Evolutionary conservation across 331 rosid species (phyloP).

Genomic region (Stylosanthes scabra): DNA sequence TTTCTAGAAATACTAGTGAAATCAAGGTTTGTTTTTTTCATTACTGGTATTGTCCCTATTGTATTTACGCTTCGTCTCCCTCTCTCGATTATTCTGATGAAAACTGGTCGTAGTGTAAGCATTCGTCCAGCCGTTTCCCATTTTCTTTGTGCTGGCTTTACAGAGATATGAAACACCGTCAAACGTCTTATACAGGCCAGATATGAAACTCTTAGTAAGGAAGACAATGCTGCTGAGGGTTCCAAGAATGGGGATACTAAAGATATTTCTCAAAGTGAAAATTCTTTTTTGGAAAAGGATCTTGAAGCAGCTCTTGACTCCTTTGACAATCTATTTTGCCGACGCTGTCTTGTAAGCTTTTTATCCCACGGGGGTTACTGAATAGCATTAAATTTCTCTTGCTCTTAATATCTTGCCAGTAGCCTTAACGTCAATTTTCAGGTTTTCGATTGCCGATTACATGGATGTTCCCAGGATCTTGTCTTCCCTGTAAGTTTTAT

Average conservation of each 20-base stretch:
- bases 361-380: slow-evolving; percentile 20
- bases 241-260: slow-evolving; percentile 58
- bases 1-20: slow-evolving; percentile 78
- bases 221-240: slow-evolving; percentile 59
- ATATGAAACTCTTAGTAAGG: slow-evolving; percentile 63
- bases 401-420: slow-evolving; percentile 35
- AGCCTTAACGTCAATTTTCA: slow-evolving; percentile 44
- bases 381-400: slow-evolving; percentile 24
- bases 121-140: slow-evolving; percentile 91
- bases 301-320: slow-evolving; percentile 98
- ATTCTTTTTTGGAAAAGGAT: slow-evolving; percentile 84
- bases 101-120: slow-evolving; percentile 79
- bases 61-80: slow-evolving; percentile 36
- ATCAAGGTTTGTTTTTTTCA: slow-evolving; percentile 67
- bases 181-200: slow-evolving; percentile 99
- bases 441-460: slow-evolving; percentile 97
- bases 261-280: slow-evolving; percentile 63
- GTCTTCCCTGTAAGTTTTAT: slow-evolving; percentile 83
- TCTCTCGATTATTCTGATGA: slow-evolving; percentile 54
- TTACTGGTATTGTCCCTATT: background rate
- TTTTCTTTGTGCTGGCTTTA: slow-evolving; percentile 92
- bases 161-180: slow-evolving; percentile 94
- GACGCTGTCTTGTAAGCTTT: slow-evolving; percentile 89
- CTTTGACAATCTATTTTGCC: slow-evolving; percentile 96
- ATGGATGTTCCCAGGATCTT: slow-evolving; percentile 99